Evolutionary conservation across 305 asterid genomes (phyloP), one percentile per base, ranked within the genome.

Genomic region (Lippia alba): DNA sequence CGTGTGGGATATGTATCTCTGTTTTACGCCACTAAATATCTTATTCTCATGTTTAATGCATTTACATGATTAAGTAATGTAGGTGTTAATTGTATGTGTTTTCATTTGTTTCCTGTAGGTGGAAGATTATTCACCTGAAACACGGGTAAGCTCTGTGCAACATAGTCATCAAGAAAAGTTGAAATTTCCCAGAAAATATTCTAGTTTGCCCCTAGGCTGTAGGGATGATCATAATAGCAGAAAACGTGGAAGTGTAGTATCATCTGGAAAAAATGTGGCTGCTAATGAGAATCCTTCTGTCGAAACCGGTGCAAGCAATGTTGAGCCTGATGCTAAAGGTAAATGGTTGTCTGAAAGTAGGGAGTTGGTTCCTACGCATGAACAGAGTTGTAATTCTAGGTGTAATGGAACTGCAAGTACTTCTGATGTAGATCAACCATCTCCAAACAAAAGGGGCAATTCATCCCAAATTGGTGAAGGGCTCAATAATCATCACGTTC

Each of bases 101-200:
- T 50, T 61, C 67, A 57, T 70, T 75, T 73, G 71, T 61, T 73
- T 78, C 56, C 65, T 85, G 84, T 76, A 91, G 97, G 75, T 81
- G 81, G 92, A 91, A 81, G 96, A 86, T 79, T 80, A 81, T 87
- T 92, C 91, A 73, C 86, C 90, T 76, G 92, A 84, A 82, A 74
- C 81, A 54, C 79, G 76, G 81, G 86, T 81, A 67, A 80, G 71
- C 70, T 71, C 88, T 79, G 82, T 84, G 24, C 85, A 83, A 73
- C 81, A 74, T 65, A 61, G 69, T 63, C 71, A 64, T 76, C 67
- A 69, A 66, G 72, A 66, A 80, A 87, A 85, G 83, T 69, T 80
- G 71, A 85, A 76, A 74, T 60, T 67, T 67, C 77, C 82, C n/a
- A 64, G 73, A 54, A 86, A 80, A 69, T 70, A 75, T 51, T 77